Base-by-base conservation (phyloP, 2,329 filamentous ascomycete species). In the Lasiodiplodia theobromae region DNA sequence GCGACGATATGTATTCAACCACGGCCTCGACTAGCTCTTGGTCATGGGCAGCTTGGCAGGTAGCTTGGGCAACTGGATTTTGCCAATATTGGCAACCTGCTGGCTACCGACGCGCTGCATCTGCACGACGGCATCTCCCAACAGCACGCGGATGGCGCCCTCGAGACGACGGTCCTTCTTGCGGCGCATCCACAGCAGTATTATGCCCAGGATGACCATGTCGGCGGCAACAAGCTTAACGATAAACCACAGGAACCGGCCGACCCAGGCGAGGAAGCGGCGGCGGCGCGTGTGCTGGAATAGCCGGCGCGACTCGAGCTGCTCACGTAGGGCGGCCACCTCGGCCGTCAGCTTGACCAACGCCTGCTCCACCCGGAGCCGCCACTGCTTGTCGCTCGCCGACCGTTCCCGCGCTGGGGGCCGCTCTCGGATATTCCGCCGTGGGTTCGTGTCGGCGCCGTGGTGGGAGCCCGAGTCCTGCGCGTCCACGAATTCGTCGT, bases 281-380 rank as follows among this genome's bases (percentile, higher is more conserved):
- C 87, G 87, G 70, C 88, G 87, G 72, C 86, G 90, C 72, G 87
- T 87, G 21, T 88, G 86, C 70, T 66, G 87, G 82, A 91, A 91
- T 72, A 95, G 88, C 14, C 92, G 86, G 0, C 92, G 89, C 0
- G 89, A 87, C 66, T 93, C 91, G 72, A 98, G 91, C 77, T 98
- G 94, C 80, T 99, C 96, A 44, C 96, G 88, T 70, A 98, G 81
- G 0, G 96, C 96, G 1, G 96, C 94, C 38, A 99, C 89, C 80
- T 99, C 96, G 18, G 94, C 92, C 5, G 94, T 97, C 82, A 98
- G 89, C 73, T 94, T 92, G 68, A 95, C 92, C 68, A 98, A 85
- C 25, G 93, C 92, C 53, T 90, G 87, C 81, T 98, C 95, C 70
- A 98, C 91, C 73, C 92, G 90, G 69, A 88, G 89, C 64, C 92